These are phyloP conservation scores for Lophium mytilinum DNA, from an alignment of 495 filamentous ascomycete genomes.

Conservation along the genomic window DNA sequence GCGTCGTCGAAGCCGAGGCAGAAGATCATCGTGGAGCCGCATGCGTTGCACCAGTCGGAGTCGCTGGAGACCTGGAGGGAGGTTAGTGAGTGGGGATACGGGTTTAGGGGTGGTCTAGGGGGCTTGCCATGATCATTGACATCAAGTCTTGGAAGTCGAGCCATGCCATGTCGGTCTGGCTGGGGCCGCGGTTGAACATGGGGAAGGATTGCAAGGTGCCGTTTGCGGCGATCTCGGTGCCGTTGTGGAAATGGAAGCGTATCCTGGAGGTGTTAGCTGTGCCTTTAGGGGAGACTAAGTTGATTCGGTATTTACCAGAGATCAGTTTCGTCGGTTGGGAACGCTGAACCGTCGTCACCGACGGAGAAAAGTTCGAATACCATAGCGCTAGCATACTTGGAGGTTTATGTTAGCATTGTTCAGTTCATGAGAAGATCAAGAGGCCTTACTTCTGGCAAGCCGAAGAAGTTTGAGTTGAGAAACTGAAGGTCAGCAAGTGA, in stretches of 20 bases:
- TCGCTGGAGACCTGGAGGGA: conserved; percentile 36
- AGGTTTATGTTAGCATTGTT: too few species aligned
- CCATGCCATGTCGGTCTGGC: conserved; percentile 51
- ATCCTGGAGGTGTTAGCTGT: conserved; percentile 31
- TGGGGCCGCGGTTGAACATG: conserved; percentile 48
- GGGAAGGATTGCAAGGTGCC: conserved; percentile 45
- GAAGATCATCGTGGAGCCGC: conserved; percentile 49
- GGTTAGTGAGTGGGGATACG: too few species aligned
- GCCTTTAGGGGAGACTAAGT: too few species aligned
- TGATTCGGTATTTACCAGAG: conserved; percentile 35
- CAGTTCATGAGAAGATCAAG: too few species aligned
- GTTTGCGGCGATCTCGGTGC: conserved; percentile 27
- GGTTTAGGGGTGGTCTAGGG: too few species aligned
- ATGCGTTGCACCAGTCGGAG: conserved; percentile 59
- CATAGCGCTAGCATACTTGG: conserved; percentile 54
- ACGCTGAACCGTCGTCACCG: conserved; percentile 32
- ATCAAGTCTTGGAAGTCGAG: conserved; percentile 54
- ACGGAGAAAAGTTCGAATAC: conserved; percentile 63
- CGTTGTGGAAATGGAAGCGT: conserved; percentile 74
- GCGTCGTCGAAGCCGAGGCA: conserved; percentile 42
- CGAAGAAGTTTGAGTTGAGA: conserved; percentile 54
- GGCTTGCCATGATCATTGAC: conserved; percentile 41
- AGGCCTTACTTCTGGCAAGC: conserved; percentile 44
- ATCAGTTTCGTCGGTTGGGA: conserved; percentile 43
- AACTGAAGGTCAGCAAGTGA: conserved; percentile 52